A percentile compares a stretch with the other conserved stretches of the same genome.
Evolutionary conservation across 495 filamentous ascomycete genomes (phyloP).

Genomic region (Chaetomium fimeti): DNA sequence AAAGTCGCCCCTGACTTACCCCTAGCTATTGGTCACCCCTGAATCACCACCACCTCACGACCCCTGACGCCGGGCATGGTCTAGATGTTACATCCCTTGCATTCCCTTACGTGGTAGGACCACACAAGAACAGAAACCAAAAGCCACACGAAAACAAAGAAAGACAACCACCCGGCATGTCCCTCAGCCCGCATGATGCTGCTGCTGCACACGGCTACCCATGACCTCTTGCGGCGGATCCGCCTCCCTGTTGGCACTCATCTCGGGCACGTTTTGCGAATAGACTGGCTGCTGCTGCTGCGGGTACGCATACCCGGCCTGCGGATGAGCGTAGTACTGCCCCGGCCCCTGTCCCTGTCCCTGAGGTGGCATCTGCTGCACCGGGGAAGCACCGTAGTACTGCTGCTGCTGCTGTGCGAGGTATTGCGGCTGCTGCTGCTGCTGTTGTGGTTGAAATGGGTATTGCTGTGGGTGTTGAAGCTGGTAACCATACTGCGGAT

Average conservation of each 20-base stretch:
- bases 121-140: neutral
- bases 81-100: neutral
- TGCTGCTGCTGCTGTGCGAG: conserved; percentile 2
- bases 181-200: neutral
- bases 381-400: conserved; percentile 2
- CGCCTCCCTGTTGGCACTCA: conserved; percentile 19
- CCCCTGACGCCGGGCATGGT: neutral
- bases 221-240: conserved; percentile 26
- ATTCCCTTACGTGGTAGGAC: neutral
- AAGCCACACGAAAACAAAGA: neutral
- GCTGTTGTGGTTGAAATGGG: neutral
- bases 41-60: neutral
- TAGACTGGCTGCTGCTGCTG: conserved; percentile 12
- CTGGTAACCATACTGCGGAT: neutral
- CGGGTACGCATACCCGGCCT: conserved; percentile 7
- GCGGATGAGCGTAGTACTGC: conserved; percentile 5
- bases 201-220: conserved; percentile 14
- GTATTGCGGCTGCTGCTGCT: neutral
- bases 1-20: neutral
- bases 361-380: neutral
- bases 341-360: conserved; percentile 1
- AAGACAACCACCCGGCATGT: too few relatives aligned
- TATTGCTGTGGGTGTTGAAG: conserved; percentile 14
- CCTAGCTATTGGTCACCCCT: neutral
- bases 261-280: conserved; percentile 17